Evolutionary conservation across 2,329 filamentous ascomycete species (phyloP), one percentile per base, ranked within the genome.

Genomic region (Fusarium tuaranense): DNA sequence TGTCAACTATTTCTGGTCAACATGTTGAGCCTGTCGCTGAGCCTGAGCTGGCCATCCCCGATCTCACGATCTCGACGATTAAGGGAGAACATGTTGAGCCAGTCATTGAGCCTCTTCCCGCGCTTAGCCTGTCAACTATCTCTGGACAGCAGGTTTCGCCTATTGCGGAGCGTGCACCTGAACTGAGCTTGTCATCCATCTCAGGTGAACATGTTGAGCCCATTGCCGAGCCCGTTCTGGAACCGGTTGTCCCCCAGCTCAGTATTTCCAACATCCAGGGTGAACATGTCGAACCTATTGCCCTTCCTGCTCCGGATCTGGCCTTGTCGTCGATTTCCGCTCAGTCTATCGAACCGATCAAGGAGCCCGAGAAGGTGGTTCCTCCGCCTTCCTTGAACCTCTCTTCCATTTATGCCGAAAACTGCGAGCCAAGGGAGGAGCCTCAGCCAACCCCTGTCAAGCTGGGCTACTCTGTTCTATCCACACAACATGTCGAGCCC

Each of bases 401-500:
- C 38, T 82, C 81, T 6, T 73, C 79, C 25, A 80, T 84, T 58
- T 77, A 78, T 55, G 71, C 76, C 5, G 77, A 80, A 68, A 70
- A 77, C 6, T 81, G 83, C 22, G 83, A 85, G 69, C 83, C 83
- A 14, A 80, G 70, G 39, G 81, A 80, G 61, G 80, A 82, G 55
- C 79, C 78, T 6, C 74, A 78, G 39, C 58, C 66, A 3, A 67
- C 68, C 1, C 76, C 75, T 18, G 61, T 76, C 20, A 67, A 67
- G 22, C 73, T 86, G 55, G 80, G 78, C 12, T 78, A 84, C 44
- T 86, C 85, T 3, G 67, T 57, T 53, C 78, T 86, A 27, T 72
- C 77, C 0, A 77, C 80, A n/a, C 81, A 85, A 62, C 77, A 84
- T 55, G 78, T 87, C 58, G 80, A 84, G 51, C 83, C 84, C 7